These are phyloP conservation scores for Raffaelea ambrosiae DNA, from an alignment of 2,329 filamentous ascomycete species.

Conservation along the genomic window DNA sequence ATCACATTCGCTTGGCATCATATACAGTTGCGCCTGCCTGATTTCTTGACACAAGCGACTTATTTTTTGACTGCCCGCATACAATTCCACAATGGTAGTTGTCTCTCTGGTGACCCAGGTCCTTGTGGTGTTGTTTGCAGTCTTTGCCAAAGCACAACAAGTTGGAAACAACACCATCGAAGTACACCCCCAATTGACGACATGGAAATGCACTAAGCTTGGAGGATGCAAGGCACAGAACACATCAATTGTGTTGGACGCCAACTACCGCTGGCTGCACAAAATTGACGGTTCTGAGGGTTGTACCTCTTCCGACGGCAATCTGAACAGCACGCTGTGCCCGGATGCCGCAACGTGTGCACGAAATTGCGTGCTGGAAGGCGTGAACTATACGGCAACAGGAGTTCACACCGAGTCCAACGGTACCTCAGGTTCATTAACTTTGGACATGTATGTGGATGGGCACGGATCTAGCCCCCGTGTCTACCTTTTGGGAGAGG, in stretches of 20 bases:
- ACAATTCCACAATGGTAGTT: background rate
- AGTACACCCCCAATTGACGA: constrained; percentile 39
- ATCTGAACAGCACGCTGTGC: constrained; percentile 7
- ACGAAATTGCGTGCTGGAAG: constrained; percentile 11
- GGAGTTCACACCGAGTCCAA: constrained; percentile 5
- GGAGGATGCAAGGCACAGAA: constrained; percentile 36
- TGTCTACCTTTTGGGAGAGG: constrained; percentile 47
- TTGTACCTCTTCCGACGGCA: constrained; percentile 3
- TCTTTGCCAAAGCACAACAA: constrained; percentile 6
- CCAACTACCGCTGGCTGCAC: constrained; percentile 14
- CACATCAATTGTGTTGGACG: constrained; percentile 44
- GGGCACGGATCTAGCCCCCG: constrained; percentile 25
- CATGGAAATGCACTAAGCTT: constrained; percentile 39
- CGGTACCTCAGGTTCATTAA: constrained; percentile 3
- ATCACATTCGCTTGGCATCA: no score
- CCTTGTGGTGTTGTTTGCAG: background rate
- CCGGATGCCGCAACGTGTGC: constrained; percentile 10
- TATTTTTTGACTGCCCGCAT: no score
- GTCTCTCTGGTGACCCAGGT: background rate
- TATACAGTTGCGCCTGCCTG: no score
- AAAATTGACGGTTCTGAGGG: constrained; percentile 1
- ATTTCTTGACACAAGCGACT: no score
- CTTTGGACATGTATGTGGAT: constrained; percentile 7
- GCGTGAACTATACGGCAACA: constrained; percentile 6
- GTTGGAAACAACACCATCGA: constrained; percentile 18